phyloP scores from a whole-genome alignment of 495 filamentous ascomycete species.

The Xylona heveae region DNA sequence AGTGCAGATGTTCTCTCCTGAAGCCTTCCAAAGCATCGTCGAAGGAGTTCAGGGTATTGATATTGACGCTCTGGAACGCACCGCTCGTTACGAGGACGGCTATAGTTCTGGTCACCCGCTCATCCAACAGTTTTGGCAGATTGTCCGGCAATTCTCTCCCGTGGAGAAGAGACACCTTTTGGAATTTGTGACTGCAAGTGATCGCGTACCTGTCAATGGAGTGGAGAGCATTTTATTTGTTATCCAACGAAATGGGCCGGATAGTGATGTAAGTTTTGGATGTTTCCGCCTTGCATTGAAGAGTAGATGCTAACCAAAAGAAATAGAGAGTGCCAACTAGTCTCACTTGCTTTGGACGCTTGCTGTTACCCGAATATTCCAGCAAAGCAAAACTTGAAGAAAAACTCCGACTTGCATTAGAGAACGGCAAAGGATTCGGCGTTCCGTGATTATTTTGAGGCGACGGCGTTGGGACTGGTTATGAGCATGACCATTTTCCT shows the following conservation, averaged over 20 bases:
- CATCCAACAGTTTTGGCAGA: conserved; percentile 64
- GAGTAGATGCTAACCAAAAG: conserved; percentile 8
- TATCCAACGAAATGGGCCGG: conserved; percentile 49
- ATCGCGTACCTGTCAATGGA: conserved; percentile 73
- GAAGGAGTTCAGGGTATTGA: conserved; percentile 69
- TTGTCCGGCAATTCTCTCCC: conserved; percentile 40
- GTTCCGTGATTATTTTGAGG: conserved; percentile 22
- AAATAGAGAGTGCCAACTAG: conserved; percentile 51
- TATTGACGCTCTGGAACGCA: conserved; percentile 41
- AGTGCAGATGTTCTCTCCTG: conserved; percentile 39
- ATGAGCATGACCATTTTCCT: too few species aligned
- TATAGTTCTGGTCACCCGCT: conserved; percentile 44
- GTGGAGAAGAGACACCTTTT: conserved; percentile 51
- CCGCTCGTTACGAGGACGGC: conserved; percentile 55
- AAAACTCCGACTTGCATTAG: conserved; percentile 61
- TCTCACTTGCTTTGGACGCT: conserved; percentile 73
- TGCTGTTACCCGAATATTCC: conserved; percentile 68
- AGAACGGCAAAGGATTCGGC: conserved; percentile 89
- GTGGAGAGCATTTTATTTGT: conserved; percentile 60
- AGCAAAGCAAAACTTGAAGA: conserved; percentile 42
- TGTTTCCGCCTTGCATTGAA: not conserved
- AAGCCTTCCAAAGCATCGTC: conserved; percentile 49
- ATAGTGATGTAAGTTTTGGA: conserved; percentile 8
- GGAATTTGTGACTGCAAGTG: conserved; percentile 88
- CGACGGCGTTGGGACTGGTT: not conserved